Evolutionary conservation across 2,329 filamentous ascomycete species (phyloP), one percentile per base, ranked within the genome.

Genomic region (Diaporthe sp.): DNA sequence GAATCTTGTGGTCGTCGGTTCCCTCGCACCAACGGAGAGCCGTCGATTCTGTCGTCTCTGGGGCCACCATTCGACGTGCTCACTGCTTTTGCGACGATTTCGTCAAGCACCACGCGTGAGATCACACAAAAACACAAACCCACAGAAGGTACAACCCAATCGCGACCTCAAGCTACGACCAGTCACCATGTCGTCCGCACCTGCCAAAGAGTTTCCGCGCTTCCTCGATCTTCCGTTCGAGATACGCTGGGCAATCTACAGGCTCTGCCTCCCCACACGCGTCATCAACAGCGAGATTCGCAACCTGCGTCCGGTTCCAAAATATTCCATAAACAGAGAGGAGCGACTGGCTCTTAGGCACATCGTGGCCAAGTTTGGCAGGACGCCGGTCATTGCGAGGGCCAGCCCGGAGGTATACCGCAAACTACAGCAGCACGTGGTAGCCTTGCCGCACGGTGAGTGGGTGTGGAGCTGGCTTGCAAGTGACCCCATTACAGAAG

Each of bases 401-500:
- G 55, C 31, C 31, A 37, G 13, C 31, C 6, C 55, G 19, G 55
- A 58, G 55, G 55, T 58, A 17, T 58, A 58, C 19, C 55, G 55
- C 31, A 8, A 12, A 7, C 7, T 58, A 4, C 28, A 17, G 22
- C 15, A 31, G 55, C 55, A 58, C 19, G 4, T 37, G 55, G 55
- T 58, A 2, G 2, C 55, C 17, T 17, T 31, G 8, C 55, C 9
- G 55, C 13, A 19, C 19, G 13, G 19, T 10, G 31, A 37, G 55
- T 58, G 55, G 55, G 55, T 34, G 9, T 37, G 28, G 55, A 58
- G 5, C 55, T 37, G 31, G 28, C 31, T 1, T 5, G 3, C 4
- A 31, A 31, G 31, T 6, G 37, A 0, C 17, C 7, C 1, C 7
- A 3, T 0, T 31, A 3, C 13, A 31, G 6, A 1, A 22, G 9